Conservation (phyloP, 805 yeast genomes). For the Lipomyces sp. region DNA sequence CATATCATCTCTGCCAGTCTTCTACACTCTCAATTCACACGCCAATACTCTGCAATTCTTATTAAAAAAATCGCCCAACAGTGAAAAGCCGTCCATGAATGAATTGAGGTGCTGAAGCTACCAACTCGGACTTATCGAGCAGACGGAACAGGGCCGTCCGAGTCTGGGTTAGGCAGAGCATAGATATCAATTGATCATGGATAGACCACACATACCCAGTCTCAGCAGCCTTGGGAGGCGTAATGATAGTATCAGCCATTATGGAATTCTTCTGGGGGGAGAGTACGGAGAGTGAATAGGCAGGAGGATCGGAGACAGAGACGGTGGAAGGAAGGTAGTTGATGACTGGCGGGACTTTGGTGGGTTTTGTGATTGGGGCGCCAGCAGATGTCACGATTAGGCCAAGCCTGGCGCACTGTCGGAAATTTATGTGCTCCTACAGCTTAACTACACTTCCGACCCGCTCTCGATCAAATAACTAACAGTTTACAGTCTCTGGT, state of each 20-base stretch:
- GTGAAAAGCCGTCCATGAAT: neutral
- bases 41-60: neutral
- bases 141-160: slow-evolving; percentile 12
- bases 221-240: slow-evolving; percentile 12
- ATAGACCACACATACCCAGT: slow-evolving; percentile 21
- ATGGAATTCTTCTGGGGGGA: slow-evolving; percentile 3
- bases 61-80: neutral
- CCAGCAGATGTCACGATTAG: neutral
- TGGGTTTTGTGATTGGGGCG: neutral
- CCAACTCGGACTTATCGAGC: neutral
- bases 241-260: slow-evolving; percentile 36
- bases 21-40: neutral
- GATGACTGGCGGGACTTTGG: slow-evolving; percentile 15
- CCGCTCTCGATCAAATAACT: neutral
- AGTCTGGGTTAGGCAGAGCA: neutral
- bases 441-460: neutral
- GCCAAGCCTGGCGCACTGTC: neutral
- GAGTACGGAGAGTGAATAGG: slow-evolving; percentile 6
- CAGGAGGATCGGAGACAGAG: slow-evolving; percentile 6
- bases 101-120: slow-evolving; percentile 1
- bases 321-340: neutral
- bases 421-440: slow-evolving; percentile 1
- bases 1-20: too few relatives aligned
- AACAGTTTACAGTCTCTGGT: neutral
- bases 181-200: neutral